phyloP scores from a whole-genome alignment of 257 asterid genomes.

The Ophiorrhiza pumila region DNA sequence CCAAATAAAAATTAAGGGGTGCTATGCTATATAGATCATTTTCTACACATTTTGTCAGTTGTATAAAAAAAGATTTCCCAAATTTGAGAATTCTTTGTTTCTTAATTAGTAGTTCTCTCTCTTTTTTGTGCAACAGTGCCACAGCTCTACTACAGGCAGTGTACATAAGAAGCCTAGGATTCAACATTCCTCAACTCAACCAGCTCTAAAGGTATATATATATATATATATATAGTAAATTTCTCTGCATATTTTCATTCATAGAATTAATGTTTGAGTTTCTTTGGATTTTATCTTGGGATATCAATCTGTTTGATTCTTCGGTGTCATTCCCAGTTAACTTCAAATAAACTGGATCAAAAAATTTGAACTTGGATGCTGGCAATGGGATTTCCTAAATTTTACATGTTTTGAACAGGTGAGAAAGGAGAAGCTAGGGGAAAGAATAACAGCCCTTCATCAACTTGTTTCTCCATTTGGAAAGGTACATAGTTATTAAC shows the following conservation, averaged over 20 bases:
- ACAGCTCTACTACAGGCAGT: constrained; percentile 62
- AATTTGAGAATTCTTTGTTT: constrained; percentile 7
- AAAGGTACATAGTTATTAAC: constrained; percentile 49
- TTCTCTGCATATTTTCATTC: constrained; percentile 17
- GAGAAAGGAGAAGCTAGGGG: constrained; percentile 91
- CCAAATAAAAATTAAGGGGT: too few species aligned
- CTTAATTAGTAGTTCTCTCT: not conserved
- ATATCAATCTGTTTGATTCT: too few species aligned
- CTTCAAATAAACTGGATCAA: not conserved
- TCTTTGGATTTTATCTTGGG: not conserved
- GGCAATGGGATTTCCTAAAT: not conserved
- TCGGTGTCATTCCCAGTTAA: not conserved
- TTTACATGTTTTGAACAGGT: constrained; percentile 44
- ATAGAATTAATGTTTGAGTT: not conserved
- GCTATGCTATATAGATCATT: too few species aligned
- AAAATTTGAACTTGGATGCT: not conserved
- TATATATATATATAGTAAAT: too few species aligned
- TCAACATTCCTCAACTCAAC: constrained; percentile 71
- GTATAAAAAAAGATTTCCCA: not conserved
- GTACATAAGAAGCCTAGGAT: constrained; percentile 89
- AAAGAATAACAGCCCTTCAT: constrained; percentile 91
- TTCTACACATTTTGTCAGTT: too few species aligned
- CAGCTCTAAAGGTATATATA: constrained; percentile 93
- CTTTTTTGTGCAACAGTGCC: constrained; percentile 43
- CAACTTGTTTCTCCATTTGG: constrained; percentile 98